These are phyloP conservation scores for Primulina tabacum DNA, from an alignment of 257 asterid genomes.

Conservation along the genomic window DNA sequence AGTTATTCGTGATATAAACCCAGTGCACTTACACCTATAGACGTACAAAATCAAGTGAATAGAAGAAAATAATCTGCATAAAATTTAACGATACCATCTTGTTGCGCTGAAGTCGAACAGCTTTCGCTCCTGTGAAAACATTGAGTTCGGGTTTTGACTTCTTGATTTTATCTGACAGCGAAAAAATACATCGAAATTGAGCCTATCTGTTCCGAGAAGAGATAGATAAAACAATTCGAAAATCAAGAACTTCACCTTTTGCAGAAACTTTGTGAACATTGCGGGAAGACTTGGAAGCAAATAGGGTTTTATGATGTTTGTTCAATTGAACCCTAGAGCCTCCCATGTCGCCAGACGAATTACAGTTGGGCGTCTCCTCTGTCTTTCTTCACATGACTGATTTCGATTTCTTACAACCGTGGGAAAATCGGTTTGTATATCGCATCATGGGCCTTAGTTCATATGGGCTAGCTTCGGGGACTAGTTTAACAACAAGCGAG, in stretches of 20 bases:
- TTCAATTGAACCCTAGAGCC: conserved; percentile 68
- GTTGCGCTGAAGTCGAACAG: conserved; percentile 76
- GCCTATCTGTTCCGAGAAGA: neutral
- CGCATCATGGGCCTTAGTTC: no score
- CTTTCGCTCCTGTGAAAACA: conserved; percentile 70
- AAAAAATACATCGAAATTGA: neutral
- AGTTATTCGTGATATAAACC: neutral
- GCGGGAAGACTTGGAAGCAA: conserved; percentile 83
- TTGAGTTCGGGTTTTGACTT: conserved; percentile 48
- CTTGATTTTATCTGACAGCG: conserved; percentile 50
- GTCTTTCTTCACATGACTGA: no score
- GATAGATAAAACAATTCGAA: neutral
- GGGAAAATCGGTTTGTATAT: no score
- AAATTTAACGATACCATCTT: conserved; percentile 47
- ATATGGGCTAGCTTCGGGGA: no score
- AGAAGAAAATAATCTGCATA: no score
- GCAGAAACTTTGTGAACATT: conserved; percentile 72
- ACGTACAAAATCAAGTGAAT: neutral
- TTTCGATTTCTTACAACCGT: no score
- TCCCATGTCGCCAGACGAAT: no score
- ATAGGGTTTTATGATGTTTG: conserved; percentile 76
- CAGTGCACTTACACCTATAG: neutral
- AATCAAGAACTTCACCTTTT: conserved; percentile 42
- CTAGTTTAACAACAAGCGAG: no score
- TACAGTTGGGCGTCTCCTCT: no score